Evolutionary conservation across 179 eudicot genomes (phyloP).

Genomic region (Nepenthes alata): DNA sequence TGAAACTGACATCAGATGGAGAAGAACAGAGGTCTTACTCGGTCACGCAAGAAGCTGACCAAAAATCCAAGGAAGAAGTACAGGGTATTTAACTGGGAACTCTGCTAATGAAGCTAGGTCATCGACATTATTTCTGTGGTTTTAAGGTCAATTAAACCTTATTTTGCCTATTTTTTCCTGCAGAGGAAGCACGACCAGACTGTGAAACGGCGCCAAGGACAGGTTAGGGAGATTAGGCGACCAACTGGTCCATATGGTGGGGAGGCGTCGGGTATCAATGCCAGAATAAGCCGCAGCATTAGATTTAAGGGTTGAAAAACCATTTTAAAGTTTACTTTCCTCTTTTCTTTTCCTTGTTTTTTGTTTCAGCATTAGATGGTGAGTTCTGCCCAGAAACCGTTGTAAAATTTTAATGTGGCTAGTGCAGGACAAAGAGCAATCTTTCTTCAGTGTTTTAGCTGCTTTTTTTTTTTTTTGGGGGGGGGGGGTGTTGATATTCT

Average conservation of each 20-base stretch:
- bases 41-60: conserved; percentile 49
- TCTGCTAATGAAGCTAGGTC: neutral
- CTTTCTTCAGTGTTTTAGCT: too few species aligned
- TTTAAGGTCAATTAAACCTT: neutral
- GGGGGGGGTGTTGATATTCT: too few species aligned
- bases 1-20: conserved; percentile 43
- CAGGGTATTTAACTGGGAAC: conserved; percentile 31
- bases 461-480: too few species aligned
- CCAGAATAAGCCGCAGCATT: conserved; percentile 45
- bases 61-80: conserved; percentile 94
- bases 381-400: too few species aligned
- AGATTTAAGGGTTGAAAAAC: conserved; percentile 18
- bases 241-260: conserved; percentile 58
- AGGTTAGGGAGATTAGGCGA: conserved; percentile 51
- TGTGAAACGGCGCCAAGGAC: conserved; percentile 47
- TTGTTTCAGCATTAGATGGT: too few species aligned
- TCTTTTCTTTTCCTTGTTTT: too few species aligned
- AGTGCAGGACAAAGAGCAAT: too few species aligned
- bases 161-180: neutral
- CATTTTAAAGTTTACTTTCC: too few species aligned
- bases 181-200: conserved; percentile 54
- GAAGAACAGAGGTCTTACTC: conserved; percentile 88
- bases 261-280: conserved; percentile 71
- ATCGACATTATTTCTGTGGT: too few species aligned
- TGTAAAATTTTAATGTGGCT: too few species aligned